Conservation (phyloP, 768 basidiomycete species). For the Collybia sordida region DNA sequence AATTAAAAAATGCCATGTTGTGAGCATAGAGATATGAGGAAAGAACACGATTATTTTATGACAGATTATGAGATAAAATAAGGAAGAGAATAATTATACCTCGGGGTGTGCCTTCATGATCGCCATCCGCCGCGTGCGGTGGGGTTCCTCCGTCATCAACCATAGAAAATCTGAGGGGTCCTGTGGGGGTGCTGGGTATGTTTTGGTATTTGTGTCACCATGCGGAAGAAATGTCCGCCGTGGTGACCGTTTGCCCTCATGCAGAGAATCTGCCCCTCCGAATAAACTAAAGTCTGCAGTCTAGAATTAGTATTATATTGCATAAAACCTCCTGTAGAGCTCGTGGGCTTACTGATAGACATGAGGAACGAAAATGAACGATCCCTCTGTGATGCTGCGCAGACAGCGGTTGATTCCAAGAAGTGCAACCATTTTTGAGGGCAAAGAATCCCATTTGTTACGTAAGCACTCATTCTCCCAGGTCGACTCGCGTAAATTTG, state of each 20-base stretch:
- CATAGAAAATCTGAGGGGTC: conserved; percentile 90
- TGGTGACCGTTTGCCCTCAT: conserved; percentile 53
- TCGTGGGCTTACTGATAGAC: neutral
- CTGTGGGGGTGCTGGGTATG: conserved; percentile 56
- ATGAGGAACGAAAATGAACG: neutral
- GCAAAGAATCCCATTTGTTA: neutral
- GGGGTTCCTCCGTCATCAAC: conserved; percentile 98
- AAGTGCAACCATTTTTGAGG: too few relatives aligned
- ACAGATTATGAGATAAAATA: neutral
- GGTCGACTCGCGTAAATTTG: too few relatives aligned
- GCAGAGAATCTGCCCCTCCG: conserved; percentile 79
- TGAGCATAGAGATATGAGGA: neutral
- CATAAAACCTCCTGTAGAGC: neutral
- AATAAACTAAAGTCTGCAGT: conserved; percentile 71
- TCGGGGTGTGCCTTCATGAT: conserved; percentile 96
- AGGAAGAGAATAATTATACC: conserved; percentile 34
- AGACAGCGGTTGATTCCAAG: neutral
- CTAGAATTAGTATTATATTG: neutral
- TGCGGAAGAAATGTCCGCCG: conserved; percentile 48
- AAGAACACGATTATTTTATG: neutral
- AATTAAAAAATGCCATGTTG: neutral
- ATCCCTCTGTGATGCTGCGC: neutral
- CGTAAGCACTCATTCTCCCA: too few relatives aligned
- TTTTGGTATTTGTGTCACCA: conserved; percentile 41
- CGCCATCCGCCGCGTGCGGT: conserved; percentile 79